Evolutionary conservation across 352 stramenopile species (phyloP).

Genomic region (Phytophthora macrochlamydospora): DNA sequence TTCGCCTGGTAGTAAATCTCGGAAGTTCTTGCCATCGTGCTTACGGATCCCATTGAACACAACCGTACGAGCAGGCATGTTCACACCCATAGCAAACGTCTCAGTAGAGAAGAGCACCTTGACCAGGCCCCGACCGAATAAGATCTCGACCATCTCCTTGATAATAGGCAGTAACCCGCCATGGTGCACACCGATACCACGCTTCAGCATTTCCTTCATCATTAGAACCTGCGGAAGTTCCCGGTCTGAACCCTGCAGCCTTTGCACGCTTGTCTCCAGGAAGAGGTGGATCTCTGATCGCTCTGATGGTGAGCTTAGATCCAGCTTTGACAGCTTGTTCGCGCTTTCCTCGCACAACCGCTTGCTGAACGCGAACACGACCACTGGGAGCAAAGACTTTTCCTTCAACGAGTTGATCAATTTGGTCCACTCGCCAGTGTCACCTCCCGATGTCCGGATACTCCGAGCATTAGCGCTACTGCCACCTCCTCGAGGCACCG

Average conservation of each 20-base stretch:
- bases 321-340: constrained; percentile 74
- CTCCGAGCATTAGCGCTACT: constrained; percentile 51
- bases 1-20: constrained; percentile 88
- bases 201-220: constrained; percentile 96
- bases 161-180: constrained; percentile 98
- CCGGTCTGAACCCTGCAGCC: constrained; percentile 94
- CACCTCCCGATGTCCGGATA: constrained; percentile 61
- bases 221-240: constrained; percentile 98
- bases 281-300: constrained; percentile 87
- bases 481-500: constrained; percentile 36
- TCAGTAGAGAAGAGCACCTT: constrained; percentile 99
- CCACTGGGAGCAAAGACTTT: constrained; percentile 93
- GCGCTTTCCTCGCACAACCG: constrained; percentile 83
- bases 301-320: constrained; percentile 73
- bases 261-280: constrained; percentile 74
- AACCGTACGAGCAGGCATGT: constrained; percentile 98
- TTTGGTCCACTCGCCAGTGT: constrained; percentile 90
- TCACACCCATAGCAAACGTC: constrained; percentile 99
- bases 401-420: constrained; percentile 88
- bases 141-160: constrained; percentile 99
- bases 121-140: constrained; percentile 96
- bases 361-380: constrained; percentile 95
- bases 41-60: constrained; percentile 98
- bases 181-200: constrained; percentile 97
- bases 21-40: constrained; percentile 95